A percentile compares a stretch with the other conserved stretches of the same genome.
Conservation (phyloP, 257 asterid genomes). For the Lithospermum erythrorhizon region DNA sequence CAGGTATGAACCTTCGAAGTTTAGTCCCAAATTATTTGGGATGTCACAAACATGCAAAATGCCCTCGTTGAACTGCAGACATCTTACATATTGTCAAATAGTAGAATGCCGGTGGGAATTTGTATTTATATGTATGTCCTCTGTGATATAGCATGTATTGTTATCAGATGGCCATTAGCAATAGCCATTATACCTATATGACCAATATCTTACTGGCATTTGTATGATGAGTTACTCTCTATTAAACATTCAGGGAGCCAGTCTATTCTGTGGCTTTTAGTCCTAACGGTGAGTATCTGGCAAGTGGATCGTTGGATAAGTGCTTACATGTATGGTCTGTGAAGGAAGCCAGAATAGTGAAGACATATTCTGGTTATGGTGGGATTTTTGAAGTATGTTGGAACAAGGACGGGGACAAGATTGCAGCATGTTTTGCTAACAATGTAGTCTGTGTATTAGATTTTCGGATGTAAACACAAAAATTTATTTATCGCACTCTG, state of each 20-base stretch:
- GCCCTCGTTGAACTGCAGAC: background rate
- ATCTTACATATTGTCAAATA: background rate
- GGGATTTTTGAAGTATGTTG: constrained; percentile 98
- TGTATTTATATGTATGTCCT: background rate
- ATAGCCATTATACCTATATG: background rate
- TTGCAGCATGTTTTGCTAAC: constrained; percentile 90
- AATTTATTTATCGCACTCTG: background rate
- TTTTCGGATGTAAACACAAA: constrained; percentile 53
- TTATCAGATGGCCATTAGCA: background rate
- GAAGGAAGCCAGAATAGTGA: constrained; percentile 81
- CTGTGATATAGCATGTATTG: background rate
- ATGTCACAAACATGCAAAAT: background rate
- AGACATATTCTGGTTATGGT: constrained; percentile 70
- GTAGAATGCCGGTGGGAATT: background rate
- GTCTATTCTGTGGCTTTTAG: constrained; percentile 93
- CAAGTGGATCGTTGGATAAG: constrained; percentile 91
- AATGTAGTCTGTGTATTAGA: constrained; percentile 84
- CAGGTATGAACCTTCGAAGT: constrained; percentile 29
- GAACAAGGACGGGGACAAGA: constrained; percentile 87
- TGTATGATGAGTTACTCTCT: background rate
- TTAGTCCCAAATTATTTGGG: background rate
- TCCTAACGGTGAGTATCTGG: constrained; percentile 81
- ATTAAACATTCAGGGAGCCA: constrained; percentile 57
- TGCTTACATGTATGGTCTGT: constrained; percentile 92
- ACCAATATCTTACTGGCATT: background rate